Base-by-base conservation (phyloP, 768 basidiomycete genomes). In the Mycena maculata region DNA sequence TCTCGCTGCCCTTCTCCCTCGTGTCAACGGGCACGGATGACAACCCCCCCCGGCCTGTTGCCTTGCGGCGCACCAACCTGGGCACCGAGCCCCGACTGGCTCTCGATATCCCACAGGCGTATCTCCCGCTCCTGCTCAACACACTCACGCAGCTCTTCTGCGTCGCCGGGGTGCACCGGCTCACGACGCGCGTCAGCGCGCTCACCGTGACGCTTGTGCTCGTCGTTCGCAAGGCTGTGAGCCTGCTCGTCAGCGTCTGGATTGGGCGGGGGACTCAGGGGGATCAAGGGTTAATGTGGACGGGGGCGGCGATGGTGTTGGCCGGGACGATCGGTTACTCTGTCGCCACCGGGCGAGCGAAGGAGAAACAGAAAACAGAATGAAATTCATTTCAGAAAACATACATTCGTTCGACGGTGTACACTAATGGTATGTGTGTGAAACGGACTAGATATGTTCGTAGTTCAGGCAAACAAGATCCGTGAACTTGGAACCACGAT, bases 101-200 rank as follows among this genome's bases (percentile, higher is more conserved):
- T 15, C 55, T 87, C 39, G 78, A 80, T 2, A 74, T 95, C 65
- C 94, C 94, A 16, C 71, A 82, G 20, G 85, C 90, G 38, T 84
- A 89, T 72, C 59, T 90, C 16, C 86, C 90, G 6, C 85, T 98
- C 42, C 73, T 86, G 18, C 77, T 93, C 36, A 97, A 96, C 79
- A 91, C 95, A 11, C 61, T 90, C 41, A 96, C 95, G 0, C 94
- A 96, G 75, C 83, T 95, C 5, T 66, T 96, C 10, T 98, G 96
- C 78, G 90, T 92, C 18, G 82, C 93, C 0, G 96, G 96, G 33
- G 96, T 97, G 47, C 90, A 98, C 76, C 84, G 93, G 50, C 85
- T 98, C 67, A 94, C 94, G 0, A 89, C 90, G 0, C 86, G 88
- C 49, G 91, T 94, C 8, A 88, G 86, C 54, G 85, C 91, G 12